Base-by-base conservation (phyloP, 805 yeast genomes). In the Suhomyces tanzawaensis region DNA sequence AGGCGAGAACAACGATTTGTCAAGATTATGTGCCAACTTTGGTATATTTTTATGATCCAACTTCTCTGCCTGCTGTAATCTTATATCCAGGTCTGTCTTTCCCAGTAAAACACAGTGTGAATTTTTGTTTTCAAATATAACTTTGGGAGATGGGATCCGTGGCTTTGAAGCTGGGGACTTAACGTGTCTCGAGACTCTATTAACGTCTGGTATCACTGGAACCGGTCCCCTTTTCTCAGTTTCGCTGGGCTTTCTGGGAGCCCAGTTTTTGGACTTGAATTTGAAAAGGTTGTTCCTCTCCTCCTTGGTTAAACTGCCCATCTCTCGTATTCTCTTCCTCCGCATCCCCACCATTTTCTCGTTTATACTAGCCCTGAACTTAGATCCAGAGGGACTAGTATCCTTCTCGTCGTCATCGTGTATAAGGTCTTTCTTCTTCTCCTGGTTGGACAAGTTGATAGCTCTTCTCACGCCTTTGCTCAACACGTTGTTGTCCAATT, bases 1-100 rank as follows among this genome's bases (percentile, higher is more conserved):
- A 0, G 96, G 96, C 21, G 83, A 80, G 55, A 84, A 86, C 9
- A 91, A 61, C 0, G 84, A 89, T 29, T 84, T 64, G 25, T 84
- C 82, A 14, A 93, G 69, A 34, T 74, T 75, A 50, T 85, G 88
- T 7, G 79, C 74, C 26, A 91, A 61, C 13, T 47, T 53, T 0
- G 96, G 90, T 36, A 82, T 56, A 19, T 56, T 48, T 6, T 45
- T 43, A 6, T 42, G 45, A 11, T 58, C 52, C 11, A 60, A 51
- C 22, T 37, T 36, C 15, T 43, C 46, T 7, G 53, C 51, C 38
- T 51, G 57, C 16, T 35, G 27, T 14, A 55, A 33, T 18, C 8
- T 16, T 5, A 19, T 12, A 6, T 6, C 5, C n/a, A 9, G 6
- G n/a, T 9, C 27, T 7, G 27, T 24, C 6, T 7, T 24, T n/a